These are phyloP conservation scores for Prosopis cineraria DNA, from an alignment of 306 rosid species.

Conservation along the genomic window DNA sequence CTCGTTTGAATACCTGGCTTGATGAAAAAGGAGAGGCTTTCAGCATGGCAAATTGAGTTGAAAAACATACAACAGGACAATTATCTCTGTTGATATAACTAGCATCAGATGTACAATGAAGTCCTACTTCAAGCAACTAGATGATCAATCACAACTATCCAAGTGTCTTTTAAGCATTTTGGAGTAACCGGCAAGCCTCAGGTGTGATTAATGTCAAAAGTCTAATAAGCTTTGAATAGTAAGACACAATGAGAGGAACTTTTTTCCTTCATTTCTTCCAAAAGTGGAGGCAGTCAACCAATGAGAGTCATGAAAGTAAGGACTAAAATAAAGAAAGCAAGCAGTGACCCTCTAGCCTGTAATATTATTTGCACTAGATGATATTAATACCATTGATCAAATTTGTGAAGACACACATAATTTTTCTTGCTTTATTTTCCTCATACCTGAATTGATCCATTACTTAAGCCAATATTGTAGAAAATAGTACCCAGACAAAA, in stretches of 20 bases:
- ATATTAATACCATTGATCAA: slow-evolving; percentile 20
- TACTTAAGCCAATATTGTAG: slow-evolving; percentile 41
- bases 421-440: slow-evolving; percentile 2
- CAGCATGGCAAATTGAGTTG: slow-evolving; percentile 3
- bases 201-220: too few species aligned
- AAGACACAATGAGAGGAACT: not conserved
- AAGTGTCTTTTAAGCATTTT: too few species aligned
- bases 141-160: not conserved
- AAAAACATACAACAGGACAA: not conserved
- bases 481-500: slow-evolving; percentile 56
- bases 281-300: slow-evolving; percentile 78
- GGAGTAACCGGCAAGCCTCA: too few species aligned
- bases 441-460: slow-evolving; percentile 42
- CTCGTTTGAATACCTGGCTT: slow-evolving; percentile 63
- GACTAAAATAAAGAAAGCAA: slow-evolving; percentile 50
- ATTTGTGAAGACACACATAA: not conserved
- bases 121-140: too few species aligned
- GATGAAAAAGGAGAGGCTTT: not conserved
- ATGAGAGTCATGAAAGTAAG: slow-evolving; percentile 71
- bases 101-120: too few species aligned
- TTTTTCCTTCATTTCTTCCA: slow-evolving; percentile 73
- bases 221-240: too few species aligned
- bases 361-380: slow-evolving; percentile 3
- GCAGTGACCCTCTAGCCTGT: slow-evolving; percentile 68
- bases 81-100: not conserved